Base-by-base conservation (phyloP, 140 eudicot species). In the Ambrosia hybrid region DNA sequence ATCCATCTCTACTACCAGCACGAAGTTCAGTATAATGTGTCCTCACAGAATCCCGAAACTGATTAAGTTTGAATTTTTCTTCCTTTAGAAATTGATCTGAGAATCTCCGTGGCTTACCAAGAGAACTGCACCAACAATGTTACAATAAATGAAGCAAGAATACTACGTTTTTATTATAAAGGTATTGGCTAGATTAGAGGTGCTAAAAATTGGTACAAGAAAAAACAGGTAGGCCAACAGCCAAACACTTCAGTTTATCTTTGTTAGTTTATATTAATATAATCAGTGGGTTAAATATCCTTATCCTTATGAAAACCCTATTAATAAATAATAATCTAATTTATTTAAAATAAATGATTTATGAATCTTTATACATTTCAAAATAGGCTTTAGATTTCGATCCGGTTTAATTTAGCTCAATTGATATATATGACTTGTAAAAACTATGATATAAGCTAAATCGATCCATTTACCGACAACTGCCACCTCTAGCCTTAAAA, bases 61-160 rank as follows among this genome's bases (percentile, higher is more conserved):
- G 84, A 79, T 87, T 79, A 58, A 92, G 96, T 74, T 92, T 92
- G 73, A 84, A 91, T 67, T 82, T 89, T 83, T 92, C 98, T 84
- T 92, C 96, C 84, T 82, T 87, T 72, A 92, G 61, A 71, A 92
- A 92, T 45, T 92, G 89, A 69, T 53, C 72, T 30, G 98, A 92
- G 79, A 92, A 92, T 72, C 96, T 80, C 73, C 98, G 90, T 34
- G 96, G 98, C 79, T 89, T 89, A 59, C 98, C 98, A 75, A 92
- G 90, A 71, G 98, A 92, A 75, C 98, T 92, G 93, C 84, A 80
- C 73, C 56, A 68, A 79, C 46, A 74, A 70, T 61, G 71, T 69
- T 74, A 36, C 2, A 14, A 68, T 21, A 16, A 41, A 65, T 49
- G 2, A 67, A 43, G 67, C 43, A 38, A 17, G 55, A 13, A 5